Base-by-base conservation (phyloP, 2,329 filamentous ascomycete genomes). In the Ascochyta pisi region DNA sequence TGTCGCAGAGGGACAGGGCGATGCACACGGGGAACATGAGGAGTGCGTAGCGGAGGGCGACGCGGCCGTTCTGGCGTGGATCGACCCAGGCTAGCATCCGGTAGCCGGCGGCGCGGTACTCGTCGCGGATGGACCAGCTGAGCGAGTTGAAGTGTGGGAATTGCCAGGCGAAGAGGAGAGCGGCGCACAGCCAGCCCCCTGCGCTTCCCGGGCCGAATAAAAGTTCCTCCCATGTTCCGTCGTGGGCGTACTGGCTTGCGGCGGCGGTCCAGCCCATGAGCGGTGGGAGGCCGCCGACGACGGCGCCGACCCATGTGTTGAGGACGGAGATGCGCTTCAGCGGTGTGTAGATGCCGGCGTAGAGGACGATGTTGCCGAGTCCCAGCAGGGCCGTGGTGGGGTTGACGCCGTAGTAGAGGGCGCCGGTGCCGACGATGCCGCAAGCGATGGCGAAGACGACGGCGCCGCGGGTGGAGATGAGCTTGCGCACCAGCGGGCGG, bases 211-310 rank as follows among this genome's bases (percentile, higher is more conserved):
- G 73, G 68, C 90, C 88, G 53, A 96, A 85, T 0, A 96, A 80
- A 35, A 96, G 83, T 70, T 95, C 91, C 44, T 84, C 82, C 88
- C 90, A 95, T 10, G 86, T 88, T 4, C 73, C 75, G 6, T 71
- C 68, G 27, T 78, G 77, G 8, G 92, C 92, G 40, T 88, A 89
- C 75, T 97, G 92, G 47, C 92, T 93, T 0, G 92, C 93, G 0
- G 95, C 95, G 0, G 95, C 95, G 15, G 92, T 91, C 95, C 95
- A 99, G 62, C 95, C 95, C 95, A 99, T 99, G 29, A 99, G 78
- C 0, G 95, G 95, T 0, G 95, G 94, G 53, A 99, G 96, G 1
- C 89, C 93, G 58, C 95, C 95, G 0, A 99, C 91, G 0, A 99
- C 77, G 3, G 93, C 95, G 15, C 95, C 95, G 15, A 96, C 85